Evolutionary conservation across 306 rosid genomes (phyloP), one percentile per base, ranked within the genome.

Genomic region (Begonia fuchsioides): DNA sequence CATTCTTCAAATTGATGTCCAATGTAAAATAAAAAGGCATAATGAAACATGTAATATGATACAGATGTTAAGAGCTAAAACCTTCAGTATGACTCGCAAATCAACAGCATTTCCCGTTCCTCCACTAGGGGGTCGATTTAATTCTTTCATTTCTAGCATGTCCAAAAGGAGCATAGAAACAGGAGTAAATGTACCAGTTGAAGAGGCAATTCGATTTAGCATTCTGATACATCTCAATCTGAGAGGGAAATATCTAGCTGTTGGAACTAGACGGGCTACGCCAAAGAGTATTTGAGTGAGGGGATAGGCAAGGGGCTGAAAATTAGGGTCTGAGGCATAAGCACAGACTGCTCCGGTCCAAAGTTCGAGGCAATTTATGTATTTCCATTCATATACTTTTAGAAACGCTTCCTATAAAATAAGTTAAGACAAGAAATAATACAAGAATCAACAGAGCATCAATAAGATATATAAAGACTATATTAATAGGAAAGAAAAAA

Each of bases 61-160:
- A 11, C 13, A 13, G 15, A 12, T 46, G 16, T 14, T 16, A 2
- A 46, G 11, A 10, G 11, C 2, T 46, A 47, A 17, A 72, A 88
- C 96, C 95, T 83, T 84, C 59, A 90, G 64, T 72, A 61, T n/a
- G 32, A 77, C 72, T 51, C 66, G 83, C 66, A 90, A 71, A 73
- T 90, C 95, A 75, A 76, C 72, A 53, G 94, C 93, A 74, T 72
- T 81, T 52, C 95, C 93, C 64, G 79, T 76, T 41, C 95, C 97
- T 18, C 93, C 93, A 14, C 86, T 76, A 5, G 95, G 76, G 38
- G 93, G 69, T 44, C 78, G 70, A 66, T 76, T 88, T 71, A 88
- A 63, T 72, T 88, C 97, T 56, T 88, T 88, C 93, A 84, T 90
- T 64, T 84, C 97, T 53, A 90, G 75, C 94, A 84, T 90, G 67